phyloP scores from a whole-genome alignment of 768 basidiomycete species.

The Kondoa malvinella region DNA sequence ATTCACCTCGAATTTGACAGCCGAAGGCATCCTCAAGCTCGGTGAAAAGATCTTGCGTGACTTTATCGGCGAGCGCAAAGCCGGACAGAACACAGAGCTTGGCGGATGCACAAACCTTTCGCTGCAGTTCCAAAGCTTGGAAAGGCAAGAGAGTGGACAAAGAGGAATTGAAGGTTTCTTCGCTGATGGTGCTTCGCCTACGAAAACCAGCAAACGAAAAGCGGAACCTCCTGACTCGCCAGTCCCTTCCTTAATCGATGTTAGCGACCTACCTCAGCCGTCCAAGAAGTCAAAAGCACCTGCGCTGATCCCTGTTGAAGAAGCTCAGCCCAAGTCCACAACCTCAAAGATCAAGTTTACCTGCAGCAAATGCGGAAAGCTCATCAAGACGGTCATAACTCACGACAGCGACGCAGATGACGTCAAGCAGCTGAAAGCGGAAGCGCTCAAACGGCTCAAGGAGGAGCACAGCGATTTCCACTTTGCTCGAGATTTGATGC shows the following conservation, averaged over 20 bases:
- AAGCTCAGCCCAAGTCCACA: slow-evolving; percentile 29
- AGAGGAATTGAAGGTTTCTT: slow-evolving; percentile 78
- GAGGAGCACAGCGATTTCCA: slow-evolving; percentile 78
- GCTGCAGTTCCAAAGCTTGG: slow-evolving; percentile 63
- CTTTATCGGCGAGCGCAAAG: slow-evolving; percentile 42
- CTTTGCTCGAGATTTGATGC: slow-evolving; percentile 55
- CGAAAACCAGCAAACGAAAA: background rate
- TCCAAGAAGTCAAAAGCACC: slow-evolving; percentile 30
- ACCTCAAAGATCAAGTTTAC: slow-evolving; percentile 33
- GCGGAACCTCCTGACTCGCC: background rate
- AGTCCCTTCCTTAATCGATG: background rate
- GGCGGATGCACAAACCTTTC: slow-evolving; percentile 57
- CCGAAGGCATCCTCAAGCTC: slow-evolving; percentile 56
- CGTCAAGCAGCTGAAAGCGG: slow-evolving; percentile 9
- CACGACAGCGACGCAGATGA: slow-evolving; percentile 7
- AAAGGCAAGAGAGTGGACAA: slow-evolving; percentile 58
- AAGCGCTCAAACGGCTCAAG: slow-evolving; percentile 25
- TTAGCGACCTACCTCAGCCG: slow-evolving; percentile 10
- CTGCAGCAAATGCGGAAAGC: slow-evolving; percentile 33
- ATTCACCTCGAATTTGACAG: slow-evolving; percentile 53
- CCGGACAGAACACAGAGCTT: slow-evolving; percentile 22
- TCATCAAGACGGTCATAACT: slow-evolving; percentile 4
- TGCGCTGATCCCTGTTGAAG: slow-evolving; percentile 25
- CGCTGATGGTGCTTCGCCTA: slow-evolving; percentile 22
- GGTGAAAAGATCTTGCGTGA: slow-evolving; percentile 77